Base-by-base conservation (phyloP, 1,139 yeast species). In the Blastobotrys aristatus region DNA sequence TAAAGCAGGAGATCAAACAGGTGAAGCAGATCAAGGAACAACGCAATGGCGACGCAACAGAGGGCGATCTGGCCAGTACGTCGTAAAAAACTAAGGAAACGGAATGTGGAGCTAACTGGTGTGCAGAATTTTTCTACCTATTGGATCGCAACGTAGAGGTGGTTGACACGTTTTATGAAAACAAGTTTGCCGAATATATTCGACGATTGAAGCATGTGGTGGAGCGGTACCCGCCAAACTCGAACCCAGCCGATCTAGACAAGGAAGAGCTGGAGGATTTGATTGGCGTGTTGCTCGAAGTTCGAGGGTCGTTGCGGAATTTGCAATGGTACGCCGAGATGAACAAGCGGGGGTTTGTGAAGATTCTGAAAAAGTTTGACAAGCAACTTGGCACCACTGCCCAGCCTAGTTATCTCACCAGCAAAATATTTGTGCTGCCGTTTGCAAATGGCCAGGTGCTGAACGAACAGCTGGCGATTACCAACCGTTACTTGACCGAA, bases 311-410 rank as follows among this genome's bases (percentile, higher is more conserved):
- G 53, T 79, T 85, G 53, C 75, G 96, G 50, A 89, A 89, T 65
- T 72, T 92, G 62, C 68, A 70, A 63, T 90, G 97, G 96, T 92
- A 80, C 64, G 95, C 95, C 16, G 97, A 90, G 59, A 77, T 90
- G 59, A 92, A 92, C 69, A 88, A 85, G 63, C 82, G 92, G 53
- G 98, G 96, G 0, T 85, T 89, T 60, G 76, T 81, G 49, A 92
- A 92, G 70, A 92, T 92, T 55, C 72, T 92, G 62, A 92, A 92
- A 69, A 89, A 89, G 56, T 74, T 89, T 57, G 97, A 92, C 64
- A 92, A 92, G 70, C 88, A 88, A 63, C 73, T 84, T 49, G 86
- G 90, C 11, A 78, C 82, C 21, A 71, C 74, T 53, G 80, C 84
- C 51, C 87, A 84, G 64, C 79, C 78, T 42, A 71, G 75, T 29